Percentiles rank a stretch among this genome's conserved stretches.
These are phyloP conservation scores for Stygiomarasmius scandens DNA, from an alignment of 1,284 basidiomycete species.

Conservation along the genomic window DNA sequence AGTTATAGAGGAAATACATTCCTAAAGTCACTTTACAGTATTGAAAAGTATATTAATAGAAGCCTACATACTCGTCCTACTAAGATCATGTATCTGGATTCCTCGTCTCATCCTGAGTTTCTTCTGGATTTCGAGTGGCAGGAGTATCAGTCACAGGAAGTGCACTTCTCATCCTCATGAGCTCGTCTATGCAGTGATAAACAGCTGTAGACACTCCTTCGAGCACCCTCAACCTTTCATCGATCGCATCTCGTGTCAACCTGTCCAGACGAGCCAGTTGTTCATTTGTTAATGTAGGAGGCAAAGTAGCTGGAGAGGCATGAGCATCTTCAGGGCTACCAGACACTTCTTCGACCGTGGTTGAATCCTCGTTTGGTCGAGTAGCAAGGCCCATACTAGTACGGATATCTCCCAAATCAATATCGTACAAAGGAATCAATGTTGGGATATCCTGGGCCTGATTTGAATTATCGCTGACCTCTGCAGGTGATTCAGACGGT, in stretches of 20 bases:
- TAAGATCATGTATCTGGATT: background rate
- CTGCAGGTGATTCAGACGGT: conserved; percentile 7
- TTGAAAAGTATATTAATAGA: background rate
- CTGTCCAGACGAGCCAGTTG: conserved; percentile 63
- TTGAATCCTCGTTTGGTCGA: background rate
- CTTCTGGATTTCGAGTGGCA: background rate
- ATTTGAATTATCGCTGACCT: background rate
- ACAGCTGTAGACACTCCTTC: conserved; percentile 74
- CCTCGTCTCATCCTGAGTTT: background rate
- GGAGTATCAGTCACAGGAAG: conserved; percentile 42
- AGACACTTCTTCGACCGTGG: background rate
- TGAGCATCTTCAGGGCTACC: background rate
- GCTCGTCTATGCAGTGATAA: conserved; percentile 73
- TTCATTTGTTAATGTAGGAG: conserved; percentile 55
- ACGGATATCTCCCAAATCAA: conserved; percentile 16
- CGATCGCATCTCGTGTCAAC: conserved; percentile 76
- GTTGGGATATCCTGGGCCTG: conserved; percentile 39
- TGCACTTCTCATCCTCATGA: conserved; percentile 72
- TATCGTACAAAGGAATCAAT: conserved; percentile 57
- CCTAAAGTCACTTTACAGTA: background rate
- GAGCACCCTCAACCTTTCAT: conserved; percentile 77
- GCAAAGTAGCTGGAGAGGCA: conserved; percentile 38
- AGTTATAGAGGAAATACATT: too few relatives aligned
- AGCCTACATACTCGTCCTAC: background rate
- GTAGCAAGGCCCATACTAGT: background rate